These are phyloP conservation scores for Paecilomyces niveus DNA, from an alignment of 2,329 filamentous ascomycete species.

Conservation along the genomic window DNA sequence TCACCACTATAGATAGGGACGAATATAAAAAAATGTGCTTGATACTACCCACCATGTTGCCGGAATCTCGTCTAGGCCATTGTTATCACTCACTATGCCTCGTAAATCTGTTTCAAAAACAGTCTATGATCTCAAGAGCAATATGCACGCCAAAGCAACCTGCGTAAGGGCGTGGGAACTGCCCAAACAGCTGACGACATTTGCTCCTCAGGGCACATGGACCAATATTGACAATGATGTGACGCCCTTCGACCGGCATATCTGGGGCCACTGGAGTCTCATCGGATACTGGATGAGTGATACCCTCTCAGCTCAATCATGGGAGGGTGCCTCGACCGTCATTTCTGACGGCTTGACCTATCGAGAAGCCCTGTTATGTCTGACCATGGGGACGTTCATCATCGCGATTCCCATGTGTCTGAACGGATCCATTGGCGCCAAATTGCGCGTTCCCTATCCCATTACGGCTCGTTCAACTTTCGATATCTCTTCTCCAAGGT, in stretches of 20 bases:
- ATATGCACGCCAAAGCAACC: background rate
- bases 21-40: background rate
- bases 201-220: constrained; percentile 2
- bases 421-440: constrained; percentile 18
- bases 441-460: constrained; percentile 22
- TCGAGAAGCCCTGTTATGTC: background rate
- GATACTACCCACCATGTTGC: background rate
- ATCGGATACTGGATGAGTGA: constrained; percentile 3
- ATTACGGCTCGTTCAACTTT: constrained; percentile 26
- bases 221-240: constrained; percentile 3
- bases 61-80: background rate
- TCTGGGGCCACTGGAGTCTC: constrained; percentile 1
- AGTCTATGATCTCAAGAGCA: background rate
- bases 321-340: background rate
- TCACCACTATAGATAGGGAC: background rate
- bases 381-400: background rate
- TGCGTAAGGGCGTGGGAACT: background rate
- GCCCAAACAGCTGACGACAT: constrained; percentile 1
- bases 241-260: constrained; percentile 1
- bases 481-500: constrained; percentile 25
- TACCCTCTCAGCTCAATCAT: background rate
- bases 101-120: background rate
- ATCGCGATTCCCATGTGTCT: background rate
- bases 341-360: background rate
- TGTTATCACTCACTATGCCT: background rate